Evolutionary conservation across 371 early-diverging fungal genomes (phyloP).

Genomic region (Lichtheimia corymbifera): DNA sequence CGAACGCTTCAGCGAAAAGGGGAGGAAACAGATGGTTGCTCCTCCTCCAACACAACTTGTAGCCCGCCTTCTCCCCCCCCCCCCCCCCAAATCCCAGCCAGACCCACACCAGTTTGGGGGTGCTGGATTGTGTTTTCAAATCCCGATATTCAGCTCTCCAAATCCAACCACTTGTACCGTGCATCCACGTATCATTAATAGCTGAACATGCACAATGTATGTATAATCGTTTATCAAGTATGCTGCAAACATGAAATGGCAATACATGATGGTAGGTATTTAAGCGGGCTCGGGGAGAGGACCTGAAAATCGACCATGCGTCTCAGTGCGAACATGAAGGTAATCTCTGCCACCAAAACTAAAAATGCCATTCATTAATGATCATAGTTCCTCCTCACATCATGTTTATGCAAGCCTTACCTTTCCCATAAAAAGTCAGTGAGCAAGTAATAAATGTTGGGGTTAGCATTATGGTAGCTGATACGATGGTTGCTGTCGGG

Average conservation of each 20-base stretch:
- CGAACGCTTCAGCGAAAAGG: constrained; percentile 8
- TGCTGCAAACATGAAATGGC: not conserved
- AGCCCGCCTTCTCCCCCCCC: no score
- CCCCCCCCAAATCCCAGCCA: no score
- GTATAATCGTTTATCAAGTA: not conserved
- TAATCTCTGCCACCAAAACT: constrained; percentile 53
- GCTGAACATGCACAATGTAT: not conserved
- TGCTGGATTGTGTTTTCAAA: no score
- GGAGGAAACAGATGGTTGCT: constrained; percentile 1
- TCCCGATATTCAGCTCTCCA: no score
- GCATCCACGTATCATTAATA: not conserved
- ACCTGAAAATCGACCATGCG: constrained; percentile 24
- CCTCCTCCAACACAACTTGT: no score
- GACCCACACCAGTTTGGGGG: no score
- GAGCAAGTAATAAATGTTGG: constrained; percentile 56
- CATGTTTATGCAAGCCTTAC: constrained; percentile 13
- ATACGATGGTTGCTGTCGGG: constrained; percentile 95
- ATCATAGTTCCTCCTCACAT: no score
- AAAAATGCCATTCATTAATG: not conserved
- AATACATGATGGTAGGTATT: not conserved
- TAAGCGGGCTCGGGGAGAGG: constrained; percentile 10
- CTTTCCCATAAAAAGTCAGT: constrained; percentile 50
- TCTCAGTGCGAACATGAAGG: constrained; percentile 33
- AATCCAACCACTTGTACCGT: not conserved
- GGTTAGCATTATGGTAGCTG: constrained; percentile 63